Percentiles rank a stretch among this genome's conserved stretches.
These are phyloP conservation scores for Phytophthora meadii DNA, from an alignment of 352 stramenopile species.

Conservation along the genomic window DNA sequence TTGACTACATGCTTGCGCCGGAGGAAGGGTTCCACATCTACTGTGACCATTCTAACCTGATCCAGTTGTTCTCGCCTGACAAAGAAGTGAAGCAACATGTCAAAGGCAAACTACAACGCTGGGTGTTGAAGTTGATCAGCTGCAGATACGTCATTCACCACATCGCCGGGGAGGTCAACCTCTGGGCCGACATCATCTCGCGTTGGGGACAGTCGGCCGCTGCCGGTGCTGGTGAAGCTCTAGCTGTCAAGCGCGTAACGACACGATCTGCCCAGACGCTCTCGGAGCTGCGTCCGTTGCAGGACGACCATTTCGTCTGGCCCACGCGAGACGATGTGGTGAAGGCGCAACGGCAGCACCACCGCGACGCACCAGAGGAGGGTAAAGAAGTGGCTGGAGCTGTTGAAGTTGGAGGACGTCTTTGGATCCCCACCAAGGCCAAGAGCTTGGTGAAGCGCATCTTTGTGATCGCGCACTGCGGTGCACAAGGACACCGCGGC, in stretches of 20 bases:
- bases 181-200: conserved; percentile 19
- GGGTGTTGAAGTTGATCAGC: conserved; percentile 7
- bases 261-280: neutral
- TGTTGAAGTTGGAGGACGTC: no score
- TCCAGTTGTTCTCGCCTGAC: conserved; percentile 9
- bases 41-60: conserved; percentile 22
- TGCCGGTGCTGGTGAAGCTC: no score
- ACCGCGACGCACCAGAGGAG: neutral
- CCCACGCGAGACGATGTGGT: neutral
- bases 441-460: conserved; percentile 1
- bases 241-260: conserved; percentile 15
- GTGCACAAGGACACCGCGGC: conserved; percentile 1
- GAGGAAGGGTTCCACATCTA: conserved; percentile 15
- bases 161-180: conserved; percentile 25
- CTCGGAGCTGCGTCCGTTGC: conserved; percentile 13
- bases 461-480: conserved; percentile 14
- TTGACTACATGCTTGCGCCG: conserved; percentile 8
- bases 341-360: neutral
- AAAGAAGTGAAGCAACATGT: conserved; percentile 16
- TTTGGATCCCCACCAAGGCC: conserved; percentile 2
- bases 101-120: conserved; percentile 18
- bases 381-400: neutral
- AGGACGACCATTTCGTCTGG: conserved; percentile 14
- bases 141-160: conserved; percentile 23
- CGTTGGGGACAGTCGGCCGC: neutral